phyloP scores from a whole-genome alignment of 2,329 filamentous ascomycete species.

The Raffaelea albimanens region DNA sequence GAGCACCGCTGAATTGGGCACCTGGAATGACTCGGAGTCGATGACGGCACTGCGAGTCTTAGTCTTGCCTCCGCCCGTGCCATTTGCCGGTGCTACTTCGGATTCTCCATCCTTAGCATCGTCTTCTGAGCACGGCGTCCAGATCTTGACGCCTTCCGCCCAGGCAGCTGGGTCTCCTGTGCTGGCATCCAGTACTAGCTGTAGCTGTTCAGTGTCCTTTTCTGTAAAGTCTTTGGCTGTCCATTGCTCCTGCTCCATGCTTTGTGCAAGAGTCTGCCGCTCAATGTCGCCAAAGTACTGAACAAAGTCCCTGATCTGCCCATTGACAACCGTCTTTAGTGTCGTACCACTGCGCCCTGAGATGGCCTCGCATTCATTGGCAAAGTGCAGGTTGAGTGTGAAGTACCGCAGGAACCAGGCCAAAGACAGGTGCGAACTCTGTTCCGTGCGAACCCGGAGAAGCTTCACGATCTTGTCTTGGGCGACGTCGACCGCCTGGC shows the following conservation, averaged over 20 bases:
- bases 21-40: constrained; percentile 75
- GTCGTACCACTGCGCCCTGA: constrained; percentile 68
- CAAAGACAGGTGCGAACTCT: constrained; percentile 58
- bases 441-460: constrained; percentile 66
- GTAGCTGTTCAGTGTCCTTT: constrained; percentile 48
- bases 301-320: constrained; percentile 74
- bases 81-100: background rate
- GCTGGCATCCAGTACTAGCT: constrained; percentile 58
- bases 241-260: constrained; percentile 77
- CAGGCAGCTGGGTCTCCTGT: constrained; percentile 60
- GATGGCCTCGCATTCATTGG: constrained; percentile 78
- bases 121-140: constrained; percentile 29
- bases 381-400: constrained; percentile 71
- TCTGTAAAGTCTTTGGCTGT: constrained; percentile 66
- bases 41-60: constrained; percentile 66
- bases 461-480: constrained; percentile 70
- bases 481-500: constrained; percentile 70
- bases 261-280: constrained; percentile 63
- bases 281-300: constrained; percentile 60
- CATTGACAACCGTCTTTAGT: constrained; percentile 70
- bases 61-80: constrained; percentile 37
- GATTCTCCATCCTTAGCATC: constrained; percentile 13
- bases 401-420: constrained; percentile 72
- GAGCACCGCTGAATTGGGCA: constrained; percentile 73
- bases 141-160: constrained; percentile 51